Percentiles rank a stretch among this genome's conserved stretches.
Conservation (phyloP, 2,329 filamentous ascomycete species). For the Fusarium euwallaceae region DNA sequence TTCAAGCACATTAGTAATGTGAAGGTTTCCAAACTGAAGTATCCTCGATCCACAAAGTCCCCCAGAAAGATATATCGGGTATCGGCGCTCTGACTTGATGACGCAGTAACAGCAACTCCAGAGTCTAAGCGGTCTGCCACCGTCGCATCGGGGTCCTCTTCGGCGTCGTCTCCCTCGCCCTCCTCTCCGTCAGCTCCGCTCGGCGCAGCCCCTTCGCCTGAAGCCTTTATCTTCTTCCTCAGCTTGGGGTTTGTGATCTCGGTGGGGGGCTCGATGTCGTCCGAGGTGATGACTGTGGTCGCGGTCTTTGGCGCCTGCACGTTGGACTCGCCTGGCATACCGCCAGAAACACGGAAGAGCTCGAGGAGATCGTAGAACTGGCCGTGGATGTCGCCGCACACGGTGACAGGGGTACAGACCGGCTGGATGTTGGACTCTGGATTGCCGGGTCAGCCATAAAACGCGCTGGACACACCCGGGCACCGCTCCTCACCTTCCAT, state of each 20-base stretch:
- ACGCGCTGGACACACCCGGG: slow-evolving; percentile 1
- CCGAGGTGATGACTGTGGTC: slow-evolving; percentile 84
- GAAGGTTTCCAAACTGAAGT: slow-evolving; percentile 98
- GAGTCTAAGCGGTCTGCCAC: slow-evolving; percentile 51
- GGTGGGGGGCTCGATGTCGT: slow-evolving; percentile 90
- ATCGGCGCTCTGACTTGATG: slow-evolving; percentile 62
- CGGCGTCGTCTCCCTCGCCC: slow-evolving; percentile 58
- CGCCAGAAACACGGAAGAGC: slow-evolving; percentile 94
- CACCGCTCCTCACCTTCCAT: slow-evolving; percentile 82
- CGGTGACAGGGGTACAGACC: slow-evolving; percentile 95
- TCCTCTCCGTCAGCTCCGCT: slow-evolving; percentile 66
- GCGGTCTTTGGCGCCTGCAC: slow-evolving; percentile 76
- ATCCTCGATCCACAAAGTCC: slow-evolving; percentile 96
- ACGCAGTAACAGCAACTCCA: slow-evolving; percentile 50
- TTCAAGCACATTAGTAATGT: slow-evolving; percentile 97
- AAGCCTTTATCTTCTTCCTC: slow-evolving; percentile 81
- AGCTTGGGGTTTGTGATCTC: slow-evolving; percentile 90
- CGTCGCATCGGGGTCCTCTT: slow-evolving; percentile 49
- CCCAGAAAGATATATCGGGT: slow-evolving; percentile 75
- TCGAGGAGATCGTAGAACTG: slow-evolving; percentile 99
- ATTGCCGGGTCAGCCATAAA: slow-evolving; percentile 31
- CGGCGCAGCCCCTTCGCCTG: slow-evolving; percentile 55
- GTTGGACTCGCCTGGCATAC: slow-evolving; percentile 89
- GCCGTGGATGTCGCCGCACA: slow-evolving; percentile 98
- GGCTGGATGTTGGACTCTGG: slow-evolving; percentile 98